Conservation (phyloP, 768 basidiomycete genomes). For the Tubosaeta sp. region DNA sequence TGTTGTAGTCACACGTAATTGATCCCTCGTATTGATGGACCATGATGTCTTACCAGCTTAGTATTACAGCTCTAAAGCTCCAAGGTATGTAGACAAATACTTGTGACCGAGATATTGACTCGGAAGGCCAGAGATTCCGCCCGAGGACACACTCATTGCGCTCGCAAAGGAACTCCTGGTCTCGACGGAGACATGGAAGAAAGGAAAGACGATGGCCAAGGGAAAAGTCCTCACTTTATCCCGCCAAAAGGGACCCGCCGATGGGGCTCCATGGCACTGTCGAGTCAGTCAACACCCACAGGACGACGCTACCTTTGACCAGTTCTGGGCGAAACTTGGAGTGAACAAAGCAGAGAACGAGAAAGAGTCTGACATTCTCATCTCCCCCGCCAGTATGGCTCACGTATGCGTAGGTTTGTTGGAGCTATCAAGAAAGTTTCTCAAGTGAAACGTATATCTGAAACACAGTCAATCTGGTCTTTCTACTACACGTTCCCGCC, state of each 20-base stretch:
- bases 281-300: conserved; percentile 61
- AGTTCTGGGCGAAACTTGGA: conserved; percentile 67
- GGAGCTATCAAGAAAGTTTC: conserved; percentile 59
- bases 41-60: conserved; percentile 35
- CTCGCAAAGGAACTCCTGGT: conserved; percentile 55
- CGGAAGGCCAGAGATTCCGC: conserved; percentile 48
- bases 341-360: conserved; percentile 65
- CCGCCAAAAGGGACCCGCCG: conserved; percentile 47
- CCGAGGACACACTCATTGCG: conserved; percentile 52
- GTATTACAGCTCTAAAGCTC: conserved; percentile 36
- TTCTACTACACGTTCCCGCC: conserved; percentile 69
- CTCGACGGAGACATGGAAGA: conserved; percentile 57
- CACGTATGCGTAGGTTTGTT: conserved; percentile 48
- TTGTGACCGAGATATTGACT: background rate
- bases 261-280: conserved; percentile 64
- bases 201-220: conserved; percentile 58
- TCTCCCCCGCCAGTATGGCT: background rate
- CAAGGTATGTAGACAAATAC: conserved; percentile 29
- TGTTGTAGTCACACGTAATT: conserved; percentile 19
- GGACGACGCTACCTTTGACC: conserved; percentile 68
- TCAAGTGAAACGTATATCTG: conserved; percentile 58
- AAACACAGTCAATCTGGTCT: conserved; percentile 65
- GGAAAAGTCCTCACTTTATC: conserved; percentile 52
- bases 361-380: conserved; percentile 46
- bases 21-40: conserved; percentile 3